Evolutionary conservation across 192 early-diverging fungal species (phyloP), one percentile per base, ranked within the genome.

Genomic region (Neocallimastix lanati): DNA sequence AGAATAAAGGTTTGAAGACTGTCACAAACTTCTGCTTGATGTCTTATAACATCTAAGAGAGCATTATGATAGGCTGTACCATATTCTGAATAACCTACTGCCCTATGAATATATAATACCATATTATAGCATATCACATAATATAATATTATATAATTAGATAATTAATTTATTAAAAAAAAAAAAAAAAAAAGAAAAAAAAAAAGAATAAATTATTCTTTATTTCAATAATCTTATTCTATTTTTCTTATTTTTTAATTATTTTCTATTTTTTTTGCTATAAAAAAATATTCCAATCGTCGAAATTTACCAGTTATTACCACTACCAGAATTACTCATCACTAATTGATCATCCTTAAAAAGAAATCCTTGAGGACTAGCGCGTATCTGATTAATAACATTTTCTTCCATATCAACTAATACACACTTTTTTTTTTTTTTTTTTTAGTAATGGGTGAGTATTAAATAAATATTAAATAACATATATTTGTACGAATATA

Each of bases 281-380:
- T 33, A 33, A 33, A 6, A 33, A 6, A 6, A 33, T 33, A 33
- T 33, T n/a, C n/a, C n/a, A n/a, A n/a, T n/a, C n/a, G n/a, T n/a
- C n/a, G n/a, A n/a, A n/a, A n/a, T n/a, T 0, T 82, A 86, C 88
- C 89, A 90, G 78, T 91, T 91, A 84, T 91, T 91, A 21, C 89
- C 89, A 76, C 84, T 85, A 12, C 88, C 90, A 28, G 85, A 86
- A 40, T 86, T 81, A 76, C 82, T 81, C 12, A 77, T 79, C 15
- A 91, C 77, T 9, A 82, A 77, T 79, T 91, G 90, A 77, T 82
- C n/a, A 1, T 29, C 28, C 29, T 82, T 84, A 82, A 91, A 91
- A 7, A 91, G 82, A 29, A 86, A 82, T 29, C 82, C 40, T 28
- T 87, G 30, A 4, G 84, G 81, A 29, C 78, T 81, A 18, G 38